Evolutionary conservation across 2,329 filamentous ascomycete genomes (phyloP).

Genomic region (Beauveria varroae): DNA sequence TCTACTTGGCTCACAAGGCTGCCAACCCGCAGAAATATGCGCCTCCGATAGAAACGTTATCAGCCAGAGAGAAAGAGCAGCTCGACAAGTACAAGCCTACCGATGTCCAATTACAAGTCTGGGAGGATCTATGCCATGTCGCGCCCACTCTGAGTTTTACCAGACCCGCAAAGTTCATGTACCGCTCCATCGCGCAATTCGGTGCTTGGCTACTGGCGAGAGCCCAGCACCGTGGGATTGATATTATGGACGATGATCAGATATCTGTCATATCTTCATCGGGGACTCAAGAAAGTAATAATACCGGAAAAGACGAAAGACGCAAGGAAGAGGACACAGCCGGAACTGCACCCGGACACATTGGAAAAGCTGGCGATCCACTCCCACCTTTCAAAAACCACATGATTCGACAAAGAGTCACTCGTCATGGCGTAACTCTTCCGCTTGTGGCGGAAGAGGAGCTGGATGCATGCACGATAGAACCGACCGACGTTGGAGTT

Average conservation of each 20-base stretch:
- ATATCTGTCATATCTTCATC: constrained; percentile 67
- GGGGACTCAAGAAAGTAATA: constrained; percentile 21
- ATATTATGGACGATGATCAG: constrained; percentile 71
- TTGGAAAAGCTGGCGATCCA: constrained; percentile 82
- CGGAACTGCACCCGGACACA: constrained; percentile 24
- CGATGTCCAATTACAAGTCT: constrained; percentile 88
- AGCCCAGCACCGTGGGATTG: constrained; percentile 71
- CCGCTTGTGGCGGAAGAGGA: constrained; percentile 57
- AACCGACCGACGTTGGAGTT: constrained; percentile 61
- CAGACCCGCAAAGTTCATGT: constrained; percentile 94
- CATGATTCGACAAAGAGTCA: constrained; percentile 88
- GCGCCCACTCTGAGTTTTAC: constrained; percentile 92
- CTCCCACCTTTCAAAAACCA: constrained; percentile 72
- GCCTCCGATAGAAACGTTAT: constrained; percentile 55
- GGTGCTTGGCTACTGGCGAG: constrained; percentile 83
- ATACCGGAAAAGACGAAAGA: constrained; percentile 17
- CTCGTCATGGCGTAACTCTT: constrained; percentile 67
- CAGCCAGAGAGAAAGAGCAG: constrained; percentile 51
- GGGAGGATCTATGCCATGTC: constrained; percentile 93
- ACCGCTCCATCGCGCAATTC: constrained; percentile 84
- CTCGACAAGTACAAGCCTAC: constrained; percentile 70
- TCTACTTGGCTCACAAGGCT: constrained; percentile 91
- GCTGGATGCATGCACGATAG: constrained; percentile 57
- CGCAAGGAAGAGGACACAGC: constrained; percentile 11
- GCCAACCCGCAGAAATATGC: constrained; percentile 74